Conservation (phyloP, 345 rosid genomes). For the Eutrema heterophyllum region DNA sequence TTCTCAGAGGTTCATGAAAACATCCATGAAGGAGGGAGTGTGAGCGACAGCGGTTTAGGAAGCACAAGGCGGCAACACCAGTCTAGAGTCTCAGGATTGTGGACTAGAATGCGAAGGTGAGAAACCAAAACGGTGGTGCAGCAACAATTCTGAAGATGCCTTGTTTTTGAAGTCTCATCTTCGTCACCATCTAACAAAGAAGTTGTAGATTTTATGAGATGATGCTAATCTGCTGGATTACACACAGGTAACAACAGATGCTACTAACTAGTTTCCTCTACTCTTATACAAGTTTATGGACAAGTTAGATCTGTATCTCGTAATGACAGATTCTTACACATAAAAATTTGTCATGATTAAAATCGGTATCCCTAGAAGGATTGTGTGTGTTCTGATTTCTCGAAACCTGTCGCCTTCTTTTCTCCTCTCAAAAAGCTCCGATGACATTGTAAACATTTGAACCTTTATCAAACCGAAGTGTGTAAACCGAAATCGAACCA, state of each 20-base stretch:
- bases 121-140: background rate
- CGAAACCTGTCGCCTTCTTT: background rate
- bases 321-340: slow-evolving; percentile 12
- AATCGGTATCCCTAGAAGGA: background rate
- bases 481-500: background rate
- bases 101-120: slow-evolving; percentile 39
- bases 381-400: background rate
- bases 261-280: slow-evolving; percentile 27
- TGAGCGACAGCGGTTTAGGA: slow-evolving; percentile 80
- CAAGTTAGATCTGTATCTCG: slow-evolving; percentile 16
- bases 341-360: background rate
- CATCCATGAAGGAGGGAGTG: slow-evolving; percentile 62
- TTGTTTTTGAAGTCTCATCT: slow-evolving; percentile 14
- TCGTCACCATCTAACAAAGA: slow-evolving; percentile 21
- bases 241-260: slow-evolving; percentile 30
- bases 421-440: background rate
- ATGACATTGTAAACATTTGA: background rate
- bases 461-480: background rate
- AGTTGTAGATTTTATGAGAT: slow-evolving; percentile 14
- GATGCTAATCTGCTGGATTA: slow-evolving; percentile 9
- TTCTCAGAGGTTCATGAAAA: slow-evolving; percentile 76
- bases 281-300: background rate
- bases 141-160: slow-evolving; percentile 18
- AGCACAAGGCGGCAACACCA: slow-evolving; percentile 50
- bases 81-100: slow-evolving; percentile 36